Base-by-base conservation (phyloP, 441 rosid genomes). In the Macaranga tanarius region DNA sequence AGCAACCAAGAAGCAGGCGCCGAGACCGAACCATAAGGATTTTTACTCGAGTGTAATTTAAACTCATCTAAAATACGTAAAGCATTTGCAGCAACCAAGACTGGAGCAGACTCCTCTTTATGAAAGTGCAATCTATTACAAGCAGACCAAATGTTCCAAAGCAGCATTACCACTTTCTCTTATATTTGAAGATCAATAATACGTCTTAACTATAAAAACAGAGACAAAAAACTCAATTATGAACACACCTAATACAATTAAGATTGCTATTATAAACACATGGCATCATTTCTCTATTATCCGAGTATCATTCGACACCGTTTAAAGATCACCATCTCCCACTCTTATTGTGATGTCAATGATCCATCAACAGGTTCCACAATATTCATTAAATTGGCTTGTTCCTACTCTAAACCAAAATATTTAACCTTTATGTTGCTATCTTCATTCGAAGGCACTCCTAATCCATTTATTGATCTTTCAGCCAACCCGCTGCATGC, bases 271-370 rank as follows among this genome's bases (percentile, higher is more conserved):
- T 3, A 55, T 62, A 0, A 31, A 31, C 38, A n/a, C n/a, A n/a
- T n/a, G 38, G 38, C 38, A 31, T 31, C 38, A 5, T 31, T 31
- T 31, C 4, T 31, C n/a, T n/a, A n/a, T n/a, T n/a, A n/a, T n/a
- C n/a, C n/a, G n/a, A n/a, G n/a, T n/a, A 5, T 5, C 38, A 31
- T 5, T 2, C 38, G 38, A 31, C 38, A 5, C 5, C 38, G 38
- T 31, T n/a, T 31, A 31, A 31, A 3, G 1, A 31, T 2, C 38
- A 3, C 1, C 38, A 3, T 76, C 77, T 84, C 79, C 97, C 97
- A 92, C 7, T 87, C 95, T 72, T 90, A 90, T n/a, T 87, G 80
- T 71, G 97, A 88, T 60, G 94, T 84, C 70, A 88, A 82, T n/a
- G 92, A 87, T 76, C 89, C 86, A 65, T 87, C 96, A 2, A 79